Percentiles rank a stretch among this genome's conserved stretches.
phyloP scores from a whole-genome alignment of 176 grass and related monocot genomes.

The Oryza meridionalis region DNA sequence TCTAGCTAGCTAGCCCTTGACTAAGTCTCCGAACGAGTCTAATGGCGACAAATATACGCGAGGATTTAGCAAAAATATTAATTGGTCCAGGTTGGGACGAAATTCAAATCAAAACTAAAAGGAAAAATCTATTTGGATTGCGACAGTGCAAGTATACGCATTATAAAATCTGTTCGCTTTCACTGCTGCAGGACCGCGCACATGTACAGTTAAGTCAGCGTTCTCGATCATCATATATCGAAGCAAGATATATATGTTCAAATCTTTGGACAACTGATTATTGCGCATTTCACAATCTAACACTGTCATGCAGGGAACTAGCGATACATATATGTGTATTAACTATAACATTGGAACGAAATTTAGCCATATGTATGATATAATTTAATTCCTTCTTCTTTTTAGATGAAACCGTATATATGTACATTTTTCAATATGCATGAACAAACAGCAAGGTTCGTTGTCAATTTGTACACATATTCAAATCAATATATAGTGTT shows the following conservation, averaged over 20 bases:
- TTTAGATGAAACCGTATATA: too few species aligned
- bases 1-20: neutral
- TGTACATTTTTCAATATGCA: too few species aligned
- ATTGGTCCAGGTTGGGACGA: neutral
- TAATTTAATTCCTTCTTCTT: too few species aligned
- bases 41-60: neutral
- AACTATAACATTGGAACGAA: neutral
- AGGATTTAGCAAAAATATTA: neutral
- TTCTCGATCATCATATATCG: neutral
- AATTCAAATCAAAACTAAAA: neutral
- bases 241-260: neutral
- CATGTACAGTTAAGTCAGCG: neutral
- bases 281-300: neutral
- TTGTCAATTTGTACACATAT: too few species aligned
- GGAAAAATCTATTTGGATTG: conserved; percentile 2
- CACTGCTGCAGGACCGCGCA: neutral
- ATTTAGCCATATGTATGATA: neutral
- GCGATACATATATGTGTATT: too few species aligned
- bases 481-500: too few species aligned
- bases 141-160: neutral
- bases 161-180: neutral
- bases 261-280: neutral
- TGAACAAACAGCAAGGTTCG: too few species aligned
- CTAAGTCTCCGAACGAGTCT: neutral
- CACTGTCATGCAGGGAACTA: neutral